Base-by-base conservation (phyloP, 257 asterid genomes). In the Anisodus tanguticus region DNA sequence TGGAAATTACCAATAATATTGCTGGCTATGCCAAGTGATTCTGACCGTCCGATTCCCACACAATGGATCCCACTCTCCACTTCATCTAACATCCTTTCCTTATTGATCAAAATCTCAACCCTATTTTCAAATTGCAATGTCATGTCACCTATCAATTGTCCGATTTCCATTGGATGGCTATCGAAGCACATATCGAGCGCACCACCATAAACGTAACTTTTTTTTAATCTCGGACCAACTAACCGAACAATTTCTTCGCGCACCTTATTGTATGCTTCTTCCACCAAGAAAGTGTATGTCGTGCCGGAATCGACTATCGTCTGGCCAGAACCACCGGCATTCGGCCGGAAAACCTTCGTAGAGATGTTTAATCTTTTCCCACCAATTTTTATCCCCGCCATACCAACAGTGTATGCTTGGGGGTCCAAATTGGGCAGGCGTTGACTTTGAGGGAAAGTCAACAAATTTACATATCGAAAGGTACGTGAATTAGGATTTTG, bases 261-360 rank as follows among this genome's bases (percentile, higher is more conserved):
- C 45, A 94, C 88, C 86, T 82, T 88, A 5, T 83, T 85, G 19
- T 95, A 95, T 0, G 98, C 99, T 0, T 86, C 87, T 8, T 90
- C 98, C 60, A 92, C 97, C n/a, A 95, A 80, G 9, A 92, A 94
- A 0, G 98, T 95, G 70, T 92, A 94, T 8, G 93, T 92, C 0
- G 99, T 95, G 76, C 97, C 99, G 35, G 99, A 95, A 13, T 95
- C 99, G 6, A 95, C 84, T 60, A 95, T 92, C 16, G 99, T 94
- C 84, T 95, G 99, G 1, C 99, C 98, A 1, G 99, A 92, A 5
- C 99, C 99, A 4, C 93, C 89, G 0, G 93, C 91, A 83, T 94
- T 93, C 0, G 98, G 97, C 6, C 90, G 88, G 88, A 95, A 95
- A 7, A 81, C 97, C 3, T 92, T 31, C 0, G 7, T 84, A 3